These are phyloP conservation scores for Termitomyces sp. DNA, from an alignment of 768 basidiomycete genomes.

Conservation along the genomic window DNA sequence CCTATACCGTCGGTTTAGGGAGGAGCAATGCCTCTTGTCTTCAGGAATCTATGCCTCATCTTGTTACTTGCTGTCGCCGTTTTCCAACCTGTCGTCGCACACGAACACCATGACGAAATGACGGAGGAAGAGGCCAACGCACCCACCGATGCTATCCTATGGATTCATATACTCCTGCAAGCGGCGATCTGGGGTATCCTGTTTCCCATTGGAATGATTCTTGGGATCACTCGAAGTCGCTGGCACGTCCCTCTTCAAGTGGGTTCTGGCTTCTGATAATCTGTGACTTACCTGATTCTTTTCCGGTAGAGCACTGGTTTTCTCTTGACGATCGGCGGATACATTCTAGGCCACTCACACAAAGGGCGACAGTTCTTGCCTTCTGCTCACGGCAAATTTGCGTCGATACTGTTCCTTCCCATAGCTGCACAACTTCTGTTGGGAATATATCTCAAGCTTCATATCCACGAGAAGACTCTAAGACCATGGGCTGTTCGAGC, in stretches of 20 bases:
- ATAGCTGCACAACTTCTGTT: slow-evolving; percentile 63
- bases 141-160: slow-evolving; percentile 75
- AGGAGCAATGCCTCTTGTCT: slow-evolving; percentile 7
- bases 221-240: slow-evolving; percentile 72
- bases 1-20: slow-evolving; percentile 6
- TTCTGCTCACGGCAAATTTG: slow-evolving; percentile 71
- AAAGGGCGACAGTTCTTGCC: slow-evolving; percentile 72
- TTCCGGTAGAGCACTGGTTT: slow-evolving; percentile 58
- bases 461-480: slow-evolving; percentile 75
- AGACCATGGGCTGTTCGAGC: slow-evolving; percentile 67
- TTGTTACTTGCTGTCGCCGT: slow-evolving; percentile 9
- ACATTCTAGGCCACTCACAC: slow-evolving; percentile 85
- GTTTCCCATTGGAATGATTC: slow-evolving; percentile 83
- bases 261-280: slow-evolving; percentile 12
- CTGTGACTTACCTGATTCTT: background rate
- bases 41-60: slow-evolving; percentile 7
- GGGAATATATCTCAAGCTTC: slow-evolving; percentile 90
- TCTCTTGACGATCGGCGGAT: slow-evolving; percentile 67
- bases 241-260: slow-evolving; percentile 93
- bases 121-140: slow-evolving; percentile 60
- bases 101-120: slow-evolving; percentile 60
- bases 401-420: slow-evolving; percentile 61
- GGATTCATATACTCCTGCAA: slow-evolving; percentile 82
- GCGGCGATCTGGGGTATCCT: slow-evolving; percentile 78
- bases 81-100: slow-evolving; percentile 37